A percentile compares a stretch with the other conserved stretches of the same genome.
Conservation (phyloP, 1,284 basidiomycete genomes). For the Leccinum angustisporum region DNA sequence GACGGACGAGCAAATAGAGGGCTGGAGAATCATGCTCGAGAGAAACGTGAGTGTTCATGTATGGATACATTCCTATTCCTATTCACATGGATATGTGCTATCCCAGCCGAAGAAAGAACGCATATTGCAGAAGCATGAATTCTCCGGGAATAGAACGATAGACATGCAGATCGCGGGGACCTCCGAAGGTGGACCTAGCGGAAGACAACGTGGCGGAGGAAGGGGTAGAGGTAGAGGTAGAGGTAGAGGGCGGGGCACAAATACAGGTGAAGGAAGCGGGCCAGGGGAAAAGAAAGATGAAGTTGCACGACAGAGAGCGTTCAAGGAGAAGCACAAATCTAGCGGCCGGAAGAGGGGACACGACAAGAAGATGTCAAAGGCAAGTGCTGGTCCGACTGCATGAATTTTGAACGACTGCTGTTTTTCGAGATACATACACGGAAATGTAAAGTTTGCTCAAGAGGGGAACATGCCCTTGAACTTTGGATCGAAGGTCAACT, state of each 20-base stretch:
- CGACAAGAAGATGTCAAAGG: slow-evolving; percentile 73
- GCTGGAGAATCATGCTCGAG: slow-evolving; percentile 86
- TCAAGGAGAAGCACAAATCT: slow-evolving; percentile 75
- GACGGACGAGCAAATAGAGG: slow-evolving; percentile 82
- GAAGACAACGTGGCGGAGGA: slow-evolving; percentile 32
- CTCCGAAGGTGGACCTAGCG: slow-evolving; percentile 20
- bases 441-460: slow-evolving; percentile 4
- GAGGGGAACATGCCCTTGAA: slow-evolving; percentile 54
- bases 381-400: slow-evolving; percentile 37
- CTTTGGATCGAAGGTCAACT: slow-evolving; percentile 61
- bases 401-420: slow-evolving; percentile 3
- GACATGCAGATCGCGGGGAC: not conserved
- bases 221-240: slow-evolving; percentile 38
- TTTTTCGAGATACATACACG: slow-evolving; percentile 8
- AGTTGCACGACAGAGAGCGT: slow-evolving; percentile 51
- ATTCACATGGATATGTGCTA: slow-evolving; percentile 12
- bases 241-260: slow-evolving; percentile 10
- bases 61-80: slow-evolving; percentile 7
- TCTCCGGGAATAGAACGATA: slow-evolving; percentile 56
- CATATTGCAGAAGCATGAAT: slow-evolving; percentile 71
- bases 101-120: slow-evolving; percentile 71
- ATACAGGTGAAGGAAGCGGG: slow-evolving; percentile 35
- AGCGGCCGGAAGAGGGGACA: slow-evolving; percentile 68
- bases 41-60: slow-evolving; percentile 58
- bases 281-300: slow-evolving; percentile 28